Percentiles rank a stretch among this genome's conserved stretches.
phyloP scores from a whole-genome alignment of 2,329 filamentous ascomycete species.

The Onygenales sp. region DNA sequence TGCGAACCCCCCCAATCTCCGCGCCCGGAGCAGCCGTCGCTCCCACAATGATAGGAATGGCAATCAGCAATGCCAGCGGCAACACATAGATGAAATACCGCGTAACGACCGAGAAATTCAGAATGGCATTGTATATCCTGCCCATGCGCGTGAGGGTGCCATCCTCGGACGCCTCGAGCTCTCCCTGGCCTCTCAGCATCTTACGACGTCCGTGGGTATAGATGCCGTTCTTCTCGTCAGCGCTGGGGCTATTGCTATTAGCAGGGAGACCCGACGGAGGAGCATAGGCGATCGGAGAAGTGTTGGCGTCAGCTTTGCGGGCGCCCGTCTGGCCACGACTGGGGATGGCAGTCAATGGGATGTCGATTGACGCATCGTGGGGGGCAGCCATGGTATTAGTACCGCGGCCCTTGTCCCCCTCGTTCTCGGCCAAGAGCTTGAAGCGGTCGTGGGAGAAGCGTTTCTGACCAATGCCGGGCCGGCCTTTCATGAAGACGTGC shows the following conservation, averaged over 20 bases:
- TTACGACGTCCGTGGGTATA: slow-evolving; percentile 24
- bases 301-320: slow-evolving; percentile 28
- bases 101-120: slow-evolving; percentile 54
- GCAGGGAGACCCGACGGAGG: slow-evolving; percentile 14
- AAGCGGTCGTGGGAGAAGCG: slow-evolving; percentile 38
- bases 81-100: slow-evolving; percentile 55
- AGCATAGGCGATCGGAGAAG: slow-evolving; percentile 22
- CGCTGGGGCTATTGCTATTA: slow-evolving; percentile 17
- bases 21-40: slow-evolving; percentile 40
- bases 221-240: slow-evolving; percentile 23
- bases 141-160: slow-evolving; percentile 51
- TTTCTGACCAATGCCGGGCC: slow-evolving; percentile 28
- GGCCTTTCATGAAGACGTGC: slow-evolving; percentile 21
- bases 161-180: slow-evolving; percentile 37
- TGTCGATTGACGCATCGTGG: slow-evolving; percentile 50
- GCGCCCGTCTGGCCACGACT: slow-evolving; percentile 39
- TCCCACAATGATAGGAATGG: slow-evolving; percentile 55
- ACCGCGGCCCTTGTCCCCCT: neutral
- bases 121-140: slow-evolving; percentile 49
- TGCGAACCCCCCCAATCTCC: slow-evolving; percentile 45
- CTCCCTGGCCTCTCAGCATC: slow-evolving; percentile 20
- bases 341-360: slow-evolving; percentile 49
- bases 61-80: slow-evolving; percentile 48
- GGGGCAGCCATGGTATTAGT: slow-evolving; percentile 32
- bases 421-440: slow-evolving; percentile 28